phyloP scores from a whole-genome alignment of 2,329 filamentous ascomycete genomes.

The Diaporthe vaccinii region DNA sequence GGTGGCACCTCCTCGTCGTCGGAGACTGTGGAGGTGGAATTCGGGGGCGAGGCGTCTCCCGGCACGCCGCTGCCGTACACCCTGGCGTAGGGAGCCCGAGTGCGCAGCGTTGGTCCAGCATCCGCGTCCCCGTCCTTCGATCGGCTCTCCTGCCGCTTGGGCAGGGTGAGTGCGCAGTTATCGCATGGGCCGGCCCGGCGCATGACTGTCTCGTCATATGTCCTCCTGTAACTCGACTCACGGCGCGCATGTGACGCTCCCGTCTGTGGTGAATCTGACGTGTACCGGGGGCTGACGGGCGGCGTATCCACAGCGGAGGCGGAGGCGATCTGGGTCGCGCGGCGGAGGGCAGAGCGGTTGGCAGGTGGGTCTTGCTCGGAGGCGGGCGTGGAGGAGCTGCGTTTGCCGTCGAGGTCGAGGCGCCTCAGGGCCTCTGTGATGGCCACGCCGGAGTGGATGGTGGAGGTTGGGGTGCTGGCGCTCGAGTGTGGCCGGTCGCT shows the following conservation, averaged over 20 bases:
- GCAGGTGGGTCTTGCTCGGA: slow-evolving; percentile 60
- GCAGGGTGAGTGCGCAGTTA: slow-evolving; percentile 77
- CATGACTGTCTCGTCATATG: slow-evolving; percentile 75
- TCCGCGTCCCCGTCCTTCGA: slow-evolving; percentile 50
- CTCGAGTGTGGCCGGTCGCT: slow-evolving; percentile 58
- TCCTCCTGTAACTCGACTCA: slow-evolving; percentile 72
- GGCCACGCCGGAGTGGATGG: slow-evolving; percentile 48
- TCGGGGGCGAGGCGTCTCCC: slow-evolving; percentile 64
- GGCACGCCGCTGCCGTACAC: slow-evolving; percentile 61
- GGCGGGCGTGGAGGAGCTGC: slow-evolving; percentile 58
- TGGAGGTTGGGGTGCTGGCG: slow-evolving; percentile 52
- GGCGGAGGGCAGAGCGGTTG: slow-evolving; percentile 58
- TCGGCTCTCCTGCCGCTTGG: slow-evolving; percentile 57
- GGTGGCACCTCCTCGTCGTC: slow-evolving; percentile 64
- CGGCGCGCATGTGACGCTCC: slow-evolving; percentile 54
- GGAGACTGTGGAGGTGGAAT: slow-evolving; percentile 64
- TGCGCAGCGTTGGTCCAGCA: slow-evolving; percentile 69
- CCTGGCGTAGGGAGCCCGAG: slow-evolving; percentile 71
- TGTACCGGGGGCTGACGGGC: slow-evolving; percentile 66
- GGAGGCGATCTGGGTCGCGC: slow-evolving; percentile 50
- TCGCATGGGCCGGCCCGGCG: slow-evolving; percentile 75
- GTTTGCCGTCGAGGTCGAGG: slow-evolving; percentile 57
- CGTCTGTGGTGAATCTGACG: slow-evolving; percentile 39
- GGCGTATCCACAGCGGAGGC: slow-evolving; percentile 67
- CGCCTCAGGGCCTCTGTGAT: slow-evolving; percentile 63